Base-by-base conservation (phyloP, 1,284 basidiomycete genomes). In the Pseudozyma thailandica region DNA sequence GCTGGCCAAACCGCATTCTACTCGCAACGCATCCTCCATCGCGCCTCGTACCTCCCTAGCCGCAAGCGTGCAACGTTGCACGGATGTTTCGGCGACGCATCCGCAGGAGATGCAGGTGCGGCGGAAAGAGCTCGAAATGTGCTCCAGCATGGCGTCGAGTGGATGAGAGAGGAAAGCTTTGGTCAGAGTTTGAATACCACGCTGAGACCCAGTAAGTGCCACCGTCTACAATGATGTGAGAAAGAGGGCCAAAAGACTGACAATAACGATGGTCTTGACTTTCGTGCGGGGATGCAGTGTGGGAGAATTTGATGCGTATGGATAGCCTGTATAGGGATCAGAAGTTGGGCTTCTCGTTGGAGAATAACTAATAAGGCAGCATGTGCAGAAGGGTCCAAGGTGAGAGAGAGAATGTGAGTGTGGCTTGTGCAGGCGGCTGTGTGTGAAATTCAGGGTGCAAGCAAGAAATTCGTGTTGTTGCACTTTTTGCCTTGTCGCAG, bases 1-100 rank as follows among this genome's bases (percentile, higher is more conserved):
- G 86, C 86, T 1, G 91, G 91, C 0, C 89, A 93, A 69, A 90
- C 89, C 0, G 90, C 90, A 13, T 92, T 92, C 82, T 92, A 92
- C 82, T 91, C 91, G 78, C 89, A 88, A 76, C 91, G 92, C 76
- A 90, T 92, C 65, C 84, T 92, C 27, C 90, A 92, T 75, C 90
- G 89, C 54, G 90, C 88, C 8, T 86, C 86, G 33, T 92, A 92
- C 81, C 86, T 86, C 64, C 84, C 87, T 1, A 80, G 81, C 27
- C 80, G 83, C 21, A 86, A 84, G 50, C 87, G 91, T 2, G 88
- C 89, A 25, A 92, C 91, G 1, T 85, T 93, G 10, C 91, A 92
- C 74, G 91, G 87, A 1, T 88, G 85, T 52, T 89, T 91, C 82
- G 91, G 91, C 1, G 64, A 71, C 28, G 61, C 59, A 2, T 48